Base-by-base conservation (phyloP, 352 stramenopile genomes). In the Globisporangium heterothallicum region DNA sequence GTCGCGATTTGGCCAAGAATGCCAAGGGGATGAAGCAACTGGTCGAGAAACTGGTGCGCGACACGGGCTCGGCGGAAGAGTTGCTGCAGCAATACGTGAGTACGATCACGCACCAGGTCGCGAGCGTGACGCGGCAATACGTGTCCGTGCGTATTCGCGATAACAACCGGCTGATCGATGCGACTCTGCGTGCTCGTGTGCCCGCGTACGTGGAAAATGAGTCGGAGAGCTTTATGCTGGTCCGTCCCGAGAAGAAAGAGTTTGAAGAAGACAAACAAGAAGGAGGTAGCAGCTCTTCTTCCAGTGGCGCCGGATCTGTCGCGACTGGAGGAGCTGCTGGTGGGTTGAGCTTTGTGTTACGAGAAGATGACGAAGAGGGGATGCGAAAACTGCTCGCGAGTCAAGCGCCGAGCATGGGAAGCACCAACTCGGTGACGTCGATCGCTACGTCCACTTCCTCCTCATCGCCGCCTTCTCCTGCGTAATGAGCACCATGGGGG, bases 91-190 rank as follows among this genome's bases (percentile, higher is more conserved):
- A 87, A 58, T 90, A 90, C 49, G 79, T 92, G 57, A 86, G 79
- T 48, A 88, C 79, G 19, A 90, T 92, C 49, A 90, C 81, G 38
- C 78, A 92, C 52, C 81, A 92, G 45, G 81, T 92, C 22, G 81
- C 81, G 52, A 88, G 77, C 53, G 76, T 90, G 43, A 92, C 81
- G 21, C 70, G 81, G 26, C 74, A 90, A 52, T 90, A 90, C 55
- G 79, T 92, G 8, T 84, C 71, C 7, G 75, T 88, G 45, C 78
- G 78, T 26, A 89, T 92, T 42, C 78, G 76, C 46, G 80, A 92
- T 55, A 92, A 92, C 59, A 92, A 91, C 44, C 75, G 80, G 2
- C 59, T 91, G 48, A 63, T 91, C 25, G 80, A 91, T 44, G 77
- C 79, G 24, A 86, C 77, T n/a, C 43, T 91, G 35, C 77, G 77